phyloP scores from a whole-genome alignment of 495 filamentous ascomycete species.

The Ascodesmis nigricans region DNA sequence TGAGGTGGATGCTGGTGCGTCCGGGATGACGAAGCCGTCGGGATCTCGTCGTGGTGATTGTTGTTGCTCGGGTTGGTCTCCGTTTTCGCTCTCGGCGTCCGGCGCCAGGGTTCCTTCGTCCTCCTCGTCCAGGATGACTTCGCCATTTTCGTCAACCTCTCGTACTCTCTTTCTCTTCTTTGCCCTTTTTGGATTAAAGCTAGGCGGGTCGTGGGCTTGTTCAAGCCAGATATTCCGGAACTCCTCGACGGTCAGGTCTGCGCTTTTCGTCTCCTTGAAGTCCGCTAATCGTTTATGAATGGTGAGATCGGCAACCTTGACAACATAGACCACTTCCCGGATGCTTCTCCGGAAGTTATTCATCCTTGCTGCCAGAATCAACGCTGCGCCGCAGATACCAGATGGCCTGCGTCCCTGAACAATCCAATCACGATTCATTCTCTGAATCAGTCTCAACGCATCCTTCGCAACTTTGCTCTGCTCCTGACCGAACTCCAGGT shows the following conservation, averaged over 20 bases:
- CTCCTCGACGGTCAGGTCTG: slow-evolving; percentile 62
- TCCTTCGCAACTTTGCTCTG: slow-evolving; percentile 66
- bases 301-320: slow-evolving; percentile 80
- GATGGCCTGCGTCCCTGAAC: slow-evolving; percentile 76
- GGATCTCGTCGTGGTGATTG: slow-evolving; percentile 27
- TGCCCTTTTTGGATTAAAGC: slow-evolving; percentile 45
- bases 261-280: slow-evolving; percentile 61
- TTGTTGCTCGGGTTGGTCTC: too few relatives aligned
- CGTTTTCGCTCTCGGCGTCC: slow-evolving; percentile 5
- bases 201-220: slow-evolving; percentile 54
- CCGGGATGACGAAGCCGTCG: slow-evolving; percentile 35
- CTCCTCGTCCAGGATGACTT: slow-evolving; percentile 21
- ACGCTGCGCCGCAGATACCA: slow-evolving; percentile 79
- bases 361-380: slow-evolving; percentile 87
- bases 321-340: slow-evolving; percentile 82
- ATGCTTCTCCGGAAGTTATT: slow-evolving; percentile 88
- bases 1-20: slow-evolving; percentile 25
- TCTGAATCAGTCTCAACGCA: slow-evolving; percentile 60
- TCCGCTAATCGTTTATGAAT: slow-evolving; percentile 75
- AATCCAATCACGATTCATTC: slow-evolving; percentile 96
- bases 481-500: slow-evolving; percentile 63
- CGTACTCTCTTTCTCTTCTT: slow-evolving; percentile 28
- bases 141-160: slow-evolving; percentile 22
- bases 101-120: neutral
- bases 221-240: slow-evolving; percentile 50